Base-by-base conservation (phyloP, 1,139 yeast species). In the Diutina neorugosa region DNA sequence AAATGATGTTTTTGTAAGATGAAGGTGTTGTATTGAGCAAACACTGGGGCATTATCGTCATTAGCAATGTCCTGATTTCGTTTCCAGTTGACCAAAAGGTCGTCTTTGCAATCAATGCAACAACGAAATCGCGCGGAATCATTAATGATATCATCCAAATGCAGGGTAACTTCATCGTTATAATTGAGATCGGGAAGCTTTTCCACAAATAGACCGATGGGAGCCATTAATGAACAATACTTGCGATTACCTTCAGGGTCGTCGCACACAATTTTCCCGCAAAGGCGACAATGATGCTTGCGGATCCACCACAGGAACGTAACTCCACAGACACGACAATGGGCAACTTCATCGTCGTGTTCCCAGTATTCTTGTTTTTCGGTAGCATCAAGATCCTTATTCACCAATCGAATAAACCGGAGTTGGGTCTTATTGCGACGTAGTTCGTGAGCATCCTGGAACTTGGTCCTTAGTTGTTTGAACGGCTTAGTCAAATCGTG, bases 281-380 rank as follows among this genome's bases (percentile, higher is more conserved):
- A 93, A 40, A 88, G 65, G 40, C 96, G 71, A 64, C 96, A 89
- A 63, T 89, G 97, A 63, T 93, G 98, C 60, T 87, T 89, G 54
- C 96, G 72, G 20, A 80, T 63, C 5, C 84, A 64, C 51, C 86
- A 68, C 31, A 74, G 74, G 64, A 89, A 93, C 42, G 64, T 62
- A 12, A 74, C 70, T 21, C 70, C 65, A 61, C 98, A 93, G 4
- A 87, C 70, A 3, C 79, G 73, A 63, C 98, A 93, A 56, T 73
- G 69, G 0, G 70, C 60, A 0, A 77, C 75, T 2, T 61, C 62
- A 1, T 67, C 57, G 59, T 84, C 94, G 55, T 74, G 74, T 56
- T 80, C 80, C 98, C 98, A 93, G 31, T 75, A 46, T 1, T 19
- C 20, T 16, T 25, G 37, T 23, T 44, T 44, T n/a, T 21, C 48